phyloP scores from a whole-genome alignment of 2,329 filamentous ascomycete species.

The Xylaria sp. region DNA sequence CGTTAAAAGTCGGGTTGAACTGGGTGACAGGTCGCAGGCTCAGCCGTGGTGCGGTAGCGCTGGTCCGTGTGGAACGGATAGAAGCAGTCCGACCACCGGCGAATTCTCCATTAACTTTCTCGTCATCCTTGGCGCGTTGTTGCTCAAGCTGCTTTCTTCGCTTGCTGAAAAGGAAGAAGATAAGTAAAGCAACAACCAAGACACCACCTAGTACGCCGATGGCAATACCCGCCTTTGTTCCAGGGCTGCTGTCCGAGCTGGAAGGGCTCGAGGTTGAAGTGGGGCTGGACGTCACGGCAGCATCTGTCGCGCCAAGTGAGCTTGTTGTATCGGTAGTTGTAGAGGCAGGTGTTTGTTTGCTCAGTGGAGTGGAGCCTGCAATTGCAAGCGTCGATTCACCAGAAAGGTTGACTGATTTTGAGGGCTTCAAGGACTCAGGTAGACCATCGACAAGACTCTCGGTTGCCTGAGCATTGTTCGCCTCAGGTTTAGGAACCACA shows the following conservation, averaged over 20 bases:
- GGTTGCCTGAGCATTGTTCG: background rate
- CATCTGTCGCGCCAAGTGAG: constrained; percentile 33
- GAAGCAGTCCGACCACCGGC: constrained; percentile 51
- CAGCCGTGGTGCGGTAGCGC: constrained; percentile 76
- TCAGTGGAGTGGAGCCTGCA: constrained; percentile 22
- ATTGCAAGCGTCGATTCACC: constrained; percentile 30
- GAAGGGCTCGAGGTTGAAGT: constrained; percentile 42
- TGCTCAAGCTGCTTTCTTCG: constrained; percentile 74
- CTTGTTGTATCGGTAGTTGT: constrained; percentile 38
- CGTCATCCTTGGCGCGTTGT: constrained; percentile 65
- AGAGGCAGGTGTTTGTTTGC: constrained; percentile 31
- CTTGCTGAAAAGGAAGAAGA: constrained; percentile 76
- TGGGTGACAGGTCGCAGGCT: constrained; percentile 87
- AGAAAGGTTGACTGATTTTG: constrained; percentile 29
- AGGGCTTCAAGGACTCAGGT: constrained; percentile 31
- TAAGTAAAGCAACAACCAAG: constrained; percentile 70
- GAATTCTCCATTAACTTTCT: constrained; percentile 66
- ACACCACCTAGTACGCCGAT: constrained; percentile 81
- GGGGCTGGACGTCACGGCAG: constrained; percentile 40
- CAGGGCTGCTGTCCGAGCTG: constrained; percentile 45
- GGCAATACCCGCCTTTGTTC: constrained; percentile 80
- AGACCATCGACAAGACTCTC: constrained; percentile 16
- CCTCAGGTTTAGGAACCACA: constrained; percentile 7
- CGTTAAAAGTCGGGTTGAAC: constrained; percentile 76
- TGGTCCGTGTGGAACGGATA: constrained; percentile 55